Evolutionary conservation across 441 rosid genomes (phyloP), one percentile per base, ranked within the genome.

Genomic region (Mallotus japonicus): DNA sequence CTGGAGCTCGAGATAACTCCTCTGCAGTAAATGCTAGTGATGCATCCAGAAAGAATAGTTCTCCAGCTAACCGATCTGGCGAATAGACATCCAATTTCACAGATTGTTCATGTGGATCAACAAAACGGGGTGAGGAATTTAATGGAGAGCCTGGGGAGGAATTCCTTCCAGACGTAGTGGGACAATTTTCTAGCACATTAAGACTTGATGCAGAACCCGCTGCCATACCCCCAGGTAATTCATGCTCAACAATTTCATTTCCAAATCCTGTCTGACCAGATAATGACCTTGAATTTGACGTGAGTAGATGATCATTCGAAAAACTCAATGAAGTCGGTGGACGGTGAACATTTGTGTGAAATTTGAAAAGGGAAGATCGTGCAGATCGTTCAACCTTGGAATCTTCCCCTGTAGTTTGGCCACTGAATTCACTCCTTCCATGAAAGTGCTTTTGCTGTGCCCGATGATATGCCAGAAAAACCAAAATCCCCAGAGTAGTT

Each of bases 61-160:
- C 98, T 75, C 99, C 99, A 68, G 90, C 98, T 84, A 92, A 83
- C 73, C 93, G 87, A 79, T 93, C 98, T 8, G 98, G 96, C 17
- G 99, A 91, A 83, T 85, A 88, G 70, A 93, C 95, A 83, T 95
- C 93, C 77, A 89, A 73, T 73, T 81, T 85, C 51, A 84, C 90
- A 66, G 95, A 86, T 74, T 83, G 93, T 72, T 91, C 92, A 17
- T 70, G 63, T 11, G 83, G 76, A 68, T 86, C 89, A 42, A 78
- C 73, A 81, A 90, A 90, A 77, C 80, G 89, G 0, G 99, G 95
- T 22, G 97, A 94, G 65, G 93, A 89, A 61, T 94, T 81, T 61
- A 89, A 62, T 12, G 98, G 92, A 44, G 97, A 94, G 71, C 87
- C 95, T 1, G 90, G 89, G 58, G 96, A 84, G 79, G 92, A 86